Evolutionary conservation across 768 basidiomycete genomes (phyloP).

Genomic region (Hygrocybe punicea): DNA sequence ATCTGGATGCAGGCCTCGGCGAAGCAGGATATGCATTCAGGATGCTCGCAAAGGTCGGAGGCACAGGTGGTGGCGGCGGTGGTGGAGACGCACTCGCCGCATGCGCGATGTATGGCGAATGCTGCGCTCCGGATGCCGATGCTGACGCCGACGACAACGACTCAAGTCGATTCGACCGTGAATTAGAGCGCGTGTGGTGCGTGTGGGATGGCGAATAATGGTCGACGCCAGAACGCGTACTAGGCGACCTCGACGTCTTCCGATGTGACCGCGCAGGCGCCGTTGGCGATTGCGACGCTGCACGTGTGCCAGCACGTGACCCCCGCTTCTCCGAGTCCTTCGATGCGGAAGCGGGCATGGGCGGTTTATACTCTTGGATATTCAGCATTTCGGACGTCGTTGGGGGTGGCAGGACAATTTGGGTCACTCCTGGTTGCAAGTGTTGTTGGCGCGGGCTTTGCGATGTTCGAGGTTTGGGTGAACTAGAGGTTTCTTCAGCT

Average conservation of each 20-base stretch:
- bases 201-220: slow-evolving; percentile 8
- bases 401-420: slow-evolving; percentile 14
- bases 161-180: neutral
- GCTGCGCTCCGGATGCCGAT: slow-evolving; percentile 7
- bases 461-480: neutral
- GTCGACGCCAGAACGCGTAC: neutral
- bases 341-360: slow-evolving; percentile 5
- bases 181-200: slow-evolving; percentile 11
- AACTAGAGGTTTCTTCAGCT: neutral
- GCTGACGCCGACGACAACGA: slow-evolving; percentile 2
- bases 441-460: neutral
- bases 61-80: slow-evolving; percentile 33
- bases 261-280: neutral
- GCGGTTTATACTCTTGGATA: slow-evolving; percentile 29
- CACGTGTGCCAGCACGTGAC: neutral
- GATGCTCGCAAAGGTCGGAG: slow-evolving; percentile 62
- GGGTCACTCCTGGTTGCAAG: slow-evolving; percentile 10
- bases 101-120: slow-evolving; percentile 1
- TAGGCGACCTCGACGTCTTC: neutral
- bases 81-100: slow-evolving; percentile 9
- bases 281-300: neutral
- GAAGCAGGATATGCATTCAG: slow-evolving; percentile 61
- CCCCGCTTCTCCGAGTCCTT: slow-evolving; percentile 18
- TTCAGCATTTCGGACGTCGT: slow-evolving; percentile 19
- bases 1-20: neutral